Conservation (phyloP, 2,329 filamentous ascomycete species). For the Geosmithia morbida region DNA sequence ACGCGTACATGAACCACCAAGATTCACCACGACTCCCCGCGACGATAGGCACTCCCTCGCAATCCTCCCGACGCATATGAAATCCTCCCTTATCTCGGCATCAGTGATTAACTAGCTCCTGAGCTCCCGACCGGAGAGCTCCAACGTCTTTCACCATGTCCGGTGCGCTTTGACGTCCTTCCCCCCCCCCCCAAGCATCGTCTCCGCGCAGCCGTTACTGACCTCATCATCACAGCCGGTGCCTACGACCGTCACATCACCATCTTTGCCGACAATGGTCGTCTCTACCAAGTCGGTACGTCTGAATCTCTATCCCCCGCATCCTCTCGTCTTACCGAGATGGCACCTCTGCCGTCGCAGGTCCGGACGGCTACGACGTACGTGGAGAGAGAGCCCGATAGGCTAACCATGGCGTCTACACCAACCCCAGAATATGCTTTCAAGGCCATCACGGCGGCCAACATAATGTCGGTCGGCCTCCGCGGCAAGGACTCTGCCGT, state of each 20-base stretch:
- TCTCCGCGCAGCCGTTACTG: not conserved
- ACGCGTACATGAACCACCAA: conserved; percentile 19
- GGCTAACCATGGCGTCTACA: conserved; percentile 8
- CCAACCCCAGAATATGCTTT: conserved; percentile 82
- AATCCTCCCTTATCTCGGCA: not conserved
- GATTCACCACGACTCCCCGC: not conserved
- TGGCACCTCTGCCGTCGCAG: too few species aligned
- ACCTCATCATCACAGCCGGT: conserved; percentile 4
- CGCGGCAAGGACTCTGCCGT: conserved; percentile 95
- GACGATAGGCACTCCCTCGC: not conserved
- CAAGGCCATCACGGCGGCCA: conserved; percentile 98
- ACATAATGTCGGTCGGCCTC: conserved; percentile 95
- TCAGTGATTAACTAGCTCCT: not conserved
- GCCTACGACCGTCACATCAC: conserved; percentile 94
- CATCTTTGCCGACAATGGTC: conserved; percentile 97
- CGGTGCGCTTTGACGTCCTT: conserved; percentile 20
- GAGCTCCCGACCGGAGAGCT: not conserved
- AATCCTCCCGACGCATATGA: not conserved
- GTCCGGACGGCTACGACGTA: too few species aligned
- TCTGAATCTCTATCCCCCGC: conserved; percentile 12
- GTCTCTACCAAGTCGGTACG: conserved; percentile 98
- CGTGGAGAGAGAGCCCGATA: not conserved
- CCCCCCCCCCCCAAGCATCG: conserved; percentile 1
- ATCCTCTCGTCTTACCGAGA: too few species aligned
- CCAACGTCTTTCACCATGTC: conserved; percentile 23